Base-by-base conservation (phyloP, 805 yeast genomes). In the Pichia sporocuriosa region DNA sequence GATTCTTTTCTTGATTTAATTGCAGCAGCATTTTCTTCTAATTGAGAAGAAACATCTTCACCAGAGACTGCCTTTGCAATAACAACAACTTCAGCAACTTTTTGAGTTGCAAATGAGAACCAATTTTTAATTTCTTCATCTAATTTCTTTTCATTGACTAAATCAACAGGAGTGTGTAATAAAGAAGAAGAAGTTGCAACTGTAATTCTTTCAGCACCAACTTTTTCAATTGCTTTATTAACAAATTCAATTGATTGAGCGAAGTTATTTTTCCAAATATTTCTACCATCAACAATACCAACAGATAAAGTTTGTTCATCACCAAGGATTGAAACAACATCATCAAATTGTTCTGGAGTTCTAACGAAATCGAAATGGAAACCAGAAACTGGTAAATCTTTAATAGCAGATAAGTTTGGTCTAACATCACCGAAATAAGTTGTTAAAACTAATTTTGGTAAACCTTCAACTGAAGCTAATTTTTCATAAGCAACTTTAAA, bases 71-170 rank as follows among this genome's bases (percentile, higher is more conserved):
- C 82, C 77, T 85, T 85, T 64, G 97, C 85, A 56, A 93, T 75
- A 60, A 77, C 72, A 51, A 87, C 97, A 68, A 93, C 94, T 75
- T 93, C 98, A 54, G 62, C 67, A 59, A 93, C 71, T 75, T 93
- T 93, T 77, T 93, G 97, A 59, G 95, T 88, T 55, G 98, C 98
- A 63, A 93, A 93, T 45, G 97, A 83, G 80, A 93, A 90, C 94
- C 95, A 93, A 72, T 86, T 93, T 77, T 89, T 93, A 69, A 93
- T 81, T 67, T 79, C 89, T 44, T 84, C 78, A 62, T 85, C 81
- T 61, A 93, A 79, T 73, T 90, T 93, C 73, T 80, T 71, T 81
- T 93, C 98, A 71, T 80, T 81, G 60, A 71, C 79, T 64, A 93
- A 80, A 71, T 93, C 96, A 59, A 93, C 98, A 58, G 98, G 98